Evolutionary conservation across 257 asterid genomes (phyloP).

Genomic region (Phtheirospermum japonicum): DNA sequence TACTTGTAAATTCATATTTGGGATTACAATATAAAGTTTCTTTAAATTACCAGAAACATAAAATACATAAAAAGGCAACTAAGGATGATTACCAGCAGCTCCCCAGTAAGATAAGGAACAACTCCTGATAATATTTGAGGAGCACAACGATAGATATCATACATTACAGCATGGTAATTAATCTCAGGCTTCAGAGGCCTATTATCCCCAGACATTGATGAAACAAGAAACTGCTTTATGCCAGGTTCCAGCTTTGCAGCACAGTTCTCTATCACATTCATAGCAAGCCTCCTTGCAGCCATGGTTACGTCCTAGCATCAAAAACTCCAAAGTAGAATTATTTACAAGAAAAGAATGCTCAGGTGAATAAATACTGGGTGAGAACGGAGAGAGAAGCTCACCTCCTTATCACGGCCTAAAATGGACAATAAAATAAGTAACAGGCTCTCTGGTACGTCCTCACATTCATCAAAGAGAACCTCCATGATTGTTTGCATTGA

Average conservation of each 20-base stretch:
- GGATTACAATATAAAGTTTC: constrained; percentile 6
- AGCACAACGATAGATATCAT: constrained; percentile 67
- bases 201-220: constrained; percentile 84
- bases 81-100: constrained; percentile 68
- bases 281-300: constrained; percentile 82
- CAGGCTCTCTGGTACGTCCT: constrained; percentile 75
- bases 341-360: constrained; percentile 6
- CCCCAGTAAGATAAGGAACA: constrained; percentile 89
- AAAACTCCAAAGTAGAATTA: constrained; percentile 22
- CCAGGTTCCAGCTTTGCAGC: constrained; percentile 75
- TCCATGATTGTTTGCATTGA: constrained; percentile 92
- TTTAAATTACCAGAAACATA: constrained; percentile 3
- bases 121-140: constrained; percentile 86
- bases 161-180: constrained; percentile 67
- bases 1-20: constrained; percentile 12
- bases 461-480: constrained; percentile 82
- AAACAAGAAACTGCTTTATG: constrained; percentile 71
- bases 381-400: constrained; percentile 28
- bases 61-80: constrained; percentile 26
- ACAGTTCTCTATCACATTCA: constrained; percentile 72
- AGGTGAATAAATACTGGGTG: constrained; percentile 8
- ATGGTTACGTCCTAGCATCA: constrained; percentile 48
- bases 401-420: constrained; percentile 70
- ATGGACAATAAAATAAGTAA: constrained; percentile 55
- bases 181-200: constrained; percentile 48